A percentile compares a stretch with the other conserved stretches of the same genome.
These are phyloP conservation scores for Colletotrichum sp. DNA, from an alignment of 2,329 filamentous ascomycete genomes.

Conservation along the genomic window DNA sequence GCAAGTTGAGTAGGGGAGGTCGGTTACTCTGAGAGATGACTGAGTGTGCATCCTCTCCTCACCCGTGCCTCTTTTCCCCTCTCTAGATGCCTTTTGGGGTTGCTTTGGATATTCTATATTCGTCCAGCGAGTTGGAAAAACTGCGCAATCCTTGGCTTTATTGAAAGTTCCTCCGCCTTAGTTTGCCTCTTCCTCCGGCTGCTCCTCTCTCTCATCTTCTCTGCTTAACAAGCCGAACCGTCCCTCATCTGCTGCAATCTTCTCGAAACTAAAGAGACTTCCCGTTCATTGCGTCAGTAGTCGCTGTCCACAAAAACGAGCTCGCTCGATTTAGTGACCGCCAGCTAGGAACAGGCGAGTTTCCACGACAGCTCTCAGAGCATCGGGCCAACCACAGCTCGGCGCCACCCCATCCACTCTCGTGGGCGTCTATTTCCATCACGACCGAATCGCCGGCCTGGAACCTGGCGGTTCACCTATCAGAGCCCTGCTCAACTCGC, in stretches of 20 bases:
- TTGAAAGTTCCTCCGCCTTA: neutral
- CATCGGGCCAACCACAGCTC: conserved; percentile 27
- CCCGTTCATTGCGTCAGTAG: neutral
- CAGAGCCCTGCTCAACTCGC: conserved; percentile 36
- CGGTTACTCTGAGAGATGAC: neutral
- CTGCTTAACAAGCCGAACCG: neutral
- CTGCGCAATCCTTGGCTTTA: conserved; percentile 12
- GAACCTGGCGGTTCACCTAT: conserved; percentile 50
- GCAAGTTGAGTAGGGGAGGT: neutral
- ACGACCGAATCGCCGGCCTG: conserved; percentile 40
- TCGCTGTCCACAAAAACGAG: neutral
- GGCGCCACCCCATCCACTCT: conserved; percentile 38
- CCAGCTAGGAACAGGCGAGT: conserved; percentile 1
- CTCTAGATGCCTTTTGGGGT: neutral
- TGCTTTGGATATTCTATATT: conserved; percentile 20
- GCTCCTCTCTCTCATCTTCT: neutral
- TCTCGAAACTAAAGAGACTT: neutral
- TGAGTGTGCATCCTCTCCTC: neutral
- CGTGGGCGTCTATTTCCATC: conserved; percentile 51
- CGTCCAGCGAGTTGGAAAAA: conserved; percentile 3
- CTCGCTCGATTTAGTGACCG: neutral
- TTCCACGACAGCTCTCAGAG: neutral
- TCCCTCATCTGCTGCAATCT: neutral
- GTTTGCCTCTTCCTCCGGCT: neutral
- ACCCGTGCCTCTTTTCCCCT: neutral